These are phyloP conservation scores for Ascomycota sp. DNA, from an alignment of 2,329 filamentous ascomycete genomes.

Conservation along the genomic window DNA sequence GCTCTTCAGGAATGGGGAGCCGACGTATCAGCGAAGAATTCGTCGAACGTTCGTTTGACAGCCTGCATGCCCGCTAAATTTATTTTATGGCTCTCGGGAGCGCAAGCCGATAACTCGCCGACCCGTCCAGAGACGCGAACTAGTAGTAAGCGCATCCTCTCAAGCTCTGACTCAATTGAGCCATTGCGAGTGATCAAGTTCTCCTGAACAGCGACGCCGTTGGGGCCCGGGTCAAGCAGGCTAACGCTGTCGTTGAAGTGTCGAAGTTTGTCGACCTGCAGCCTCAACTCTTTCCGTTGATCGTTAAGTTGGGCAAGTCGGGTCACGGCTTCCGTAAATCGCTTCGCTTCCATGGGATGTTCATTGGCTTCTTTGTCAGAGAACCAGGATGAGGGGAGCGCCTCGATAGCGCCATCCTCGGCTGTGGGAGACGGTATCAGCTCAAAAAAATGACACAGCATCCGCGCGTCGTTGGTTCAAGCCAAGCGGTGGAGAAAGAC, in stretches of 20 bases:
- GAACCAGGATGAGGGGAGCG: constrained; percentile 27
- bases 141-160: constrained; percentile 43
- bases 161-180: constrained; percentile 43
- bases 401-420: constrained; percentile 19
- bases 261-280: constrained; percentile 24
- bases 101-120: constrained; percentile 12
- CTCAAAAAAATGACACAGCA: too few relatives aligned
- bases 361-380: constrained; percentile 14
- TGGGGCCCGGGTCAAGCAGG: constrained; percentile 11
- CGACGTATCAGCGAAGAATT: constrained; percentile 14
- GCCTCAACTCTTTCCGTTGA: constrained; percentile 12
- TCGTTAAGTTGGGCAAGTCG: constrained; percentile 28
- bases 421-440: constrained; percentile 15
- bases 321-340: constrained; percentile 28
- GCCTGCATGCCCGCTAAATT: constrained; percentile 15
- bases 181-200: constrained; percentile 47
- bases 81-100: constrained; percentile 4
- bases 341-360: constrained; percentile 24
- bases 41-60: constrained; percentile 20
- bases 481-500: too few relatives aligned
- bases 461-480: too few relatives aligned
- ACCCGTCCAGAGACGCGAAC: constrained; percentile 36
- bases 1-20: constrained; percentile 5
- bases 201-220: constrained; percentile 29
- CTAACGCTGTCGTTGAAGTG: constrained; percentile 28